phyloP scores from a whole-genome alignment of 768 basidiomycete genomes.

The Boletus patriciae region DNA sequence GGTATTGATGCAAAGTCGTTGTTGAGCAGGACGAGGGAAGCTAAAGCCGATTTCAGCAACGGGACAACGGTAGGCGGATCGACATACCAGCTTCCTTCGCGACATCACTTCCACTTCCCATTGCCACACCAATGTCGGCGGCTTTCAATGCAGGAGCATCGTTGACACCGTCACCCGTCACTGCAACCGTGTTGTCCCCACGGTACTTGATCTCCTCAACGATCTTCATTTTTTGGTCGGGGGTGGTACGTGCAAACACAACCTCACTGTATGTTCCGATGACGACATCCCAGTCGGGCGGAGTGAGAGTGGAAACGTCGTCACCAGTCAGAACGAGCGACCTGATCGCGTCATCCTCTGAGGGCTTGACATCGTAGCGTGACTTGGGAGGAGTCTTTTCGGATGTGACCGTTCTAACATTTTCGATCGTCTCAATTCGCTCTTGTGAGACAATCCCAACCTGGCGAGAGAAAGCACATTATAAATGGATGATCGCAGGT shows the following conservation, averaged over 20 bases:
- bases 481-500: background rate
- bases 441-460: constrained; percentile 46
- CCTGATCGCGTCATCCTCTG: constrained; percentile 37
- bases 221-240: constrained; percentile 58
- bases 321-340: constrained; percentile 47
- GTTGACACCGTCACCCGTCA: constrained; percentile 58
- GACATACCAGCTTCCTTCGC: constrained; percentile 53
- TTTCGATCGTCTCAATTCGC: constrained; percentile 35
- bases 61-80: background rate
- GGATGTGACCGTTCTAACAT: constrained; percentile 21
- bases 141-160: constrained; percentile 53
- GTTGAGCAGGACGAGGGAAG: constrained; percentile 50
- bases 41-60: constrained; percentile 10
- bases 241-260: constrained; percentile 58
- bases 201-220: constrained; percentile 53
- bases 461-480: constrained; percentile 17
- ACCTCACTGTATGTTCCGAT: constrained; percentile 40
- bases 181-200: constrained; percentile 50
- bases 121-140: constrained; percentile 56
- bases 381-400: constrained; percentile 16
- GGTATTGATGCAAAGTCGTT: constrained; percentile 60
- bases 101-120: constrained; percentile 48
- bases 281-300: constrained; percentile 41
- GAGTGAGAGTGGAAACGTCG: constrained; percentile 38
- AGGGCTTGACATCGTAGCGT: constrained; percentile 35